Percentiles rank a stretch among this genome's conserved stretches.
Evolutionary conservation across 805 yeast species (phyloP).

Genomic region (Nakazawaea wickerhamii): DNA sequence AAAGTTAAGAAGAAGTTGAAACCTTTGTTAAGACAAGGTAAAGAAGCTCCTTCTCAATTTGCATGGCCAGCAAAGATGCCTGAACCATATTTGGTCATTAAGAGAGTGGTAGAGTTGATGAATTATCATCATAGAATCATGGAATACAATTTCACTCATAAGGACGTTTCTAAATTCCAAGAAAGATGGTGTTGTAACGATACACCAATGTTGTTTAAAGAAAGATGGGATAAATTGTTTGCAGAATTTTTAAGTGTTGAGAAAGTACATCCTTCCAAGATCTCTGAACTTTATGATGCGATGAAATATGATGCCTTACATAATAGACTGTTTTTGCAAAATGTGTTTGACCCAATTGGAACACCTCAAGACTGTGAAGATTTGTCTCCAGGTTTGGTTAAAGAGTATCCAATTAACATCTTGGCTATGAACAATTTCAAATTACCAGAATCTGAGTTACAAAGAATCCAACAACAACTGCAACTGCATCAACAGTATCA

Average conservation of each 20-base stretch:
- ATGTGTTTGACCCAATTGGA: constrained; percentile 64
- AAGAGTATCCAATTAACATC: constrained; percentile 68
- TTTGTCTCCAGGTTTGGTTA: constrained; percentile 51
- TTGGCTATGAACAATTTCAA: constrained; percentile 74
- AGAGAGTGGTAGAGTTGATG: constrained; percentile 93
- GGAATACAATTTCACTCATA: constrained; percentile 69
- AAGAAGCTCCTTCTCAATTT: constrained; percentile 94
- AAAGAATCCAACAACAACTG: constrained; percentile 21
- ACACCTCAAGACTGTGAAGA: constrained; percentile 35
- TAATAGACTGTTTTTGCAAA: constrained; percentile 81
- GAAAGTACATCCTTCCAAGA: constrained; percentile 95
- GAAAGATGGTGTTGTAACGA: constrained; percentile 94
- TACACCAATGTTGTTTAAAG: constrained; percentile 83
- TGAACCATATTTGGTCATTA: constrained; percentile 90
- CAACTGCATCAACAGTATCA: constrained; percentile 14
- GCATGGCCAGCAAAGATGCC: constrained; percentile 99
- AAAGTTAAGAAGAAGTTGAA: constrained; percentile 94
- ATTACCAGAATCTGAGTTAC: constrained; percentile 37
- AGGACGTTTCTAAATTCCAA: constrained; percentile 66
- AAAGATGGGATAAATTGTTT: constrained; percentile 95
- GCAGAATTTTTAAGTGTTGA: constrained; percentile 89
- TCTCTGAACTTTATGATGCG: constrained; percentile 93
- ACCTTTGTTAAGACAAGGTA: constrained; percentile 90
- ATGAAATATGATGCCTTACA: constrained; percentile 98
- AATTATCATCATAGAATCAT: constrained; percentile 80